Conservation (phyloP, 1,284 basidiomycete species). For the Rhodofomes roseus region DNA sequence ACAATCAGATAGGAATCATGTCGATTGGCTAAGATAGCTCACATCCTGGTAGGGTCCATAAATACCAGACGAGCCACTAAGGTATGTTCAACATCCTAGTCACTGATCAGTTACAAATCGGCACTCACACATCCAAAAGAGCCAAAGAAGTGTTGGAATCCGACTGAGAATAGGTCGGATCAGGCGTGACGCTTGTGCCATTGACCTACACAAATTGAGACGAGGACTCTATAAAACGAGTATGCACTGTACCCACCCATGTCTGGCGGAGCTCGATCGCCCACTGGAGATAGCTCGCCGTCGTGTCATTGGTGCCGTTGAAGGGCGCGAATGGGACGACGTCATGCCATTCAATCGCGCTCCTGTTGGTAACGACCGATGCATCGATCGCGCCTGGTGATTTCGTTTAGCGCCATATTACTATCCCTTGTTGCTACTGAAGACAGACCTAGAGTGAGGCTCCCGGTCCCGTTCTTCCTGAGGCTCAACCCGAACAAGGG, state of each 20-base stretch:
- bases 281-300: conserved; percentile 81
- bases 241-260: conserved; percentile 38
- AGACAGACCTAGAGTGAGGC: conserved; percentile 56
- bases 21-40: conserved; percentile 16
- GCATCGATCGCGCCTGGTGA: conserved; percentile 65
- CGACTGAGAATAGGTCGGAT: conserved; percentile 64
- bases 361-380: conserved; percentile 57
- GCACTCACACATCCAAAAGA: conserved; percentile 68
- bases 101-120: conserved; percentile 2
- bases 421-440: neutral
- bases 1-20: neutral
- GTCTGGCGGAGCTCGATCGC: conserved; percentile 61
- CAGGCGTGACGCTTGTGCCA: conserved; percentile 48
- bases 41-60: conserved; percentile 82
- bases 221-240: neutral
- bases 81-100: neutral
- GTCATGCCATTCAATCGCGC: conserved; percentile 64
- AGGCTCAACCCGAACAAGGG: conserved; percentile 71
- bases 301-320: conserved; percentile 42
- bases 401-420: conserved; percentile 2
- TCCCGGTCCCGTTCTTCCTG: conserved; percentile 53
- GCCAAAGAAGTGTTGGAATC: conserved; percentile 62
- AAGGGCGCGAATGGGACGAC: conserved; percentile 72
- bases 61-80: conserved; percentile 73
- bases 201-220: conserved; percentile 48